Evolutionary conservation across 371 early-diverging fungal species (phyloP), one percentile per base, ranked within the genome.

Genomic region (Apophysomyces trapeziformis): DNA sequence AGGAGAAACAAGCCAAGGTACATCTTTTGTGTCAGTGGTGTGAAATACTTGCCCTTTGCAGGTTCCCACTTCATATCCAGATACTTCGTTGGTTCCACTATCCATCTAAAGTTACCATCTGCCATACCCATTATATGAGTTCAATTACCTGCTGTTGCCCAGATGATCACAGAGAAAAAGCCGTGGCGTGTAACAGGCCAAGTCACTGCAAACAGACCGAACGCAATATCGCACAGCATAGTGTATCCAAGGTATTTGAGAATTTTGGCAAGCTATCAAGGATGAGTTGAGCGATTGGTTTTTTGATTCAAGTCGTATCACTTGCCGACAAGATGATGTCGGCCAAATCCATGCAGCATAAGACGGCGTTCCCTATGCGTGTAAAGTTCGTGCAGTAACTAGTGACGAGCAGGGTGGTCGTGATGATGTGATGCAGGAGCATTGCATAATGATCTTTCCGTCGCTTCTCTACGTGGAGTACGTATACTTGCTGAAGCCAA

Each of bases 391-490:
- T 83, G 57, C 72, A 76, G 75, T 95, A 95, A 4, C 92, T 90
- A 21, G 80, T 73, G 0, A 84, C 74, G 11, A 95, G 76, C 44
- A 95, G 72, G 9, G 82, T 71, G 57, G 87, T 85, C 35, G 96
- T 93, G 57, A 93, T 88, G 35, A 90, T 71, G 63, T 95, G 96
- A 78, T 95, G 96, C n/a, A 85, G 70, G 16, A 91, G 66, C 90
- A 93, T 91, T 63, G 89, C 90, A 45, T 74, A 38, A 64, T 90
- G 91, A 71, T 95, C 96, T 67, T 90, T 93, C 68, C 93, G 85
- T 37, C 86, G 86, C 64, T 92, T 88, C 68, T 95, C 94, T 46
- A 92, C 80, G 56, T 89, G 84, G 14, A 93, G 76, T 1, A 88
- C 86, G 64, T 89, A 84, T 44, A 91, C 62, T 68, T 91, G 91